Base-by-base conservation (phyloP, 2,329 filamentous ascomycete genomes). In the Epichloe uncinata region DNA sequence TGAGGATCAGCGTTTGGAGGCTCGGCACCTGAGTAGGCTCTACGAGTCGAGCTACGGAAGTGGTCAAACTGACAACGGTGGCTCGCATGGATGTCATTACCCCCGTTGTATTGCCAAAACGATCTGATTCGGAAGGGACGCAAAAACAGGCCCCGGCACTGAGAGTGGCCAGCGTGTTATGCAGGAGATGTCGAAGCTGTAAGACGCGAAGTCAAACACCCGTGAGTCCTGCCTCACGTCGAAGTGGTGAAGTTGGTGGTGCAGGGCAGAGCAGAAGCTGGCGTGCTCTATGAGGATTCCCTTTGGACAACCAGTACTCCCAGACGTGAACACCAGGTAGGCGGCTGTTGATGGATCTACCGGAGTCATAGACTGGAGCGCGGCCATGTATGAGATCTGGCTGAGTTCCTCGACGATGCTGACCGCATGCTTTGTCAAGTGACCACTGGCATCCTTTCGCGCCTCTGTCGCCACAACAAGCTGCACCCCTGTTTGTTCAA, bases 301-400 rank as follows among this genome's bases (percentile, higher is more conserved):
- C 22, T 56, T 57, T 1, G 56, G 56, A 12, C 45, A 45, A 7
- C 53, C 56, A 5, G 56, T 56, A 46, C 55, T 56, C 5, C 55
- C 56, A 8, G 55, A 57, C 7, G 56, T 57, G 45, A 52, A 54
- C n/a, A 52, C 47, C 4, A 49, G 16, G 34, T 52, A 52, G 12
- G 18, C 18, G 13, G 38, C 9, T 20, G 16, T 11, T n/a, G 16
- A 16, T 9, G 38, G 38, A 37, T 37, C 15, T 13, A n/a, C 12
- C 15, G 35, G 13, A 1, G 35, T 37, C 9, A 40, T 35, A 30
- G 26, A 30, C 8, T 30, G 26, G 26, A 30, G 8, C 8, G 26
- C 8, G 26, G 26, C 26, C 26, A 30, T 30, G 26, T 30, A 30
- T 30, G 26, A 30, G 26, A 30, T 30, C 26, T 30, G 26, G 26